Evolutionary conservation across 23 red algal genomes (phyloP).

Genomic region (Agarophyton chilense): DNA sequence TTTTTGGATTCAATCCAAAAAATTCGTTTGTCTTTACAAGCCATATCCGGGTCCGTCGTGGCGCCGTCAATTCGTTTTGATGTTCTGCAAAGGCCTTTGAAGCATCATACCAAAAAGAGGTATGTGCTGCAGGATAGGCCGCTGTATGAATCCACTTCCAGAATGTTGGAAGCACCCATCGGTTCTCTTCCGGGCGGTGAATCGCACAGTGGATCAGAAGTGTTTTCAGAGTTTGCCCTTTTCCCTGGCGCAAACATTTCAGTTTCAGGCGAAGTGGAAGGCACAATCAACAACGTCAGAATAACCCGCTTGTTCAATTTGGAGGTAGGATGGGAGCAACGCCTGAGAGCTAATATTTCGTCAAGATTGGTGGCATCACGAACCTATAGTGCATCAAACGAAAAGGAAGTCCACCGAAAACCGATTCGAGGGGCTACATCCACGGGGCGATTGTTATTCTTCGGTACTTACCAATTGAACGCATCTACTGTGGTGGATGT

Average conservation of each 20-base stretch:
- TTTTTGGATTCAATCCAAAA: neutral
- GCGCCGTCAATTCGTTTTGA: neutral
- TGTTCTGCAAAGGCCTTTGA: neutral
- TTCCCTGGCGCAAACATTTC: constrained; percentile 3
- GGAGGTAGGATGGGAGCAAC: constrained; percentile 8
- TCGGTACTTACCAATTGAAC: neutral
- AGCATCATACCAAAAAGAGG: neutral
- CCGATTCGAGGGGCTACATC: neutral
- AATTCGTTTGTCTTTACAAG: neutral
- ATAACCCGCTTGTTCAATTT: constrained; percentile 5
- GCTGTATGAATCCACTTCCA: neutral
- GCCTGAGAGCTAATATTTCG: constrained; percentile 2
- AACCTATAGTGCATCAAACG: neutral
- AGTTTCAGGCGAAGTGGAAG: neutral
- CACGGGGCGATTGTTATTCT: neutral
- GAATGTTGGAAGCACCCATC: neutral
- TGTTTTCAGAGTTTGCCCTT: neutral
- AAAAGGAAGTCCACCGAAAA: constrained; percentile 3
- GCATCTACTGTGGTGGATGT: neutral
- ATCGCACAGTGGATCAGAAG: neutral
- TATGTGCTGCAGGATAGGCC: neutral
- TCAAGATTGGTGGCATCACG: neutral
- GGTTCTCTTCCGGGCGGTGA: neutral
- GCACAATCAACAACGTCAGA: neutral
- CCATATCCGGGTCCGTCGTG: neutral